Evolutionary conservation across 441 rosid species (phyloP).

Genomic region (Corymbia citriodora): DNA sequence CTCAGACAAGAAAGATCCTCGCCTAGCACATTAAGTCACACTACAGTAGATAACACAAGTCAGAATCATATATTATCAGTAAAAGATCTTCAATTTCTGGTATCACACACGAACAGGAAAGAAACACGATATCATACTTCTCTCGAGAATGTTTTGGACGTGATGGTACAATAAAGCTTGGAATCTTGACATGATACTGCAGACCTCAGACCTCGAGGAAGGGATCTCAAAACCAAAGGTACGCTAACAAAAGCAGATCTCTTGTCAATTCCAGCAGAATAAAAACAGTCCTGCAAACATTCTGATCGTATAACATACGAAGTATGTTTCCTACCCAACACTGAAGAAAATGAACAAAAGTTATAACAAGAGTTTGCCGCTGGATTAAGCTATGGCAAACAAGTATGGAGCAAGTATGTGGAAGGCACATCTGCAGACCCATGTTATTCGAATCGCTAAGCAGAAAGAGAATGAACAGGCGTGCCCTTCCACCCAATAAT

Average conservation of each 20-base stretch:
- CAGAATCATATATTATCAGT: not conserved
- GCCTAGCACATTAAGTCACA: too few species aligned
- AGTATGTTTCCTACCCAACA: too few species aligned
- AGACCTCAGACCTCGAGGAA: not conserved
- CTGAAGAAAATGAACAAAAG: too few species aligned
- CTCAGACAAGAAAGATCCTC: too few species aligned
- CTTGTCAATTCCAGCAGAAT: not conserved
- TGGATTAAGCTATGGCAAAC: not conserved
- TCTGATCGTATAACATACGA: too few species aligned
- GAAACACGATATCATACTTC: not conserved
- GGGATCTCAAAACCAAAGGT: not conserved
- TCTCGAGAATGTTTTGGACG: not conserved
- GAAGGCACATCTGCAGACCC: not conserved
- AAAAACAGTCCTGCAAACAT: not conserved
- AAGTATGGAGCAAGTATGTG: not conserved
- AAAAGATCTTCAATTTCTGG: not conserved
- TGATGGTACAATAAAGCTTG: not conserved
- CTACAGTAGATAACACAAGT: not conserved
- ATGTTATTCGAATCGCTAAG: constrained; percentile 18
- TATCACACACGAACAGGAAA: fast-evolving
- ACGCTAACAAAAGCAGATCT: not conserved
- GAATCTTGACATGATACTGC: not conserved
- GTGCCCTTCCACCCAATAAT: constrained; percentile 31
- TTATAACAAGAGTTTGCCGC: too few species aligned
- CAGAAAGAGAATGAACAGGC: constrained; percentile 30